Evolutionary conservation across 768 basidiomycete genomes (phyloP), one percentile per base, ranked within the genome.

Genomic region (Termitomyces sp.): DNA sequence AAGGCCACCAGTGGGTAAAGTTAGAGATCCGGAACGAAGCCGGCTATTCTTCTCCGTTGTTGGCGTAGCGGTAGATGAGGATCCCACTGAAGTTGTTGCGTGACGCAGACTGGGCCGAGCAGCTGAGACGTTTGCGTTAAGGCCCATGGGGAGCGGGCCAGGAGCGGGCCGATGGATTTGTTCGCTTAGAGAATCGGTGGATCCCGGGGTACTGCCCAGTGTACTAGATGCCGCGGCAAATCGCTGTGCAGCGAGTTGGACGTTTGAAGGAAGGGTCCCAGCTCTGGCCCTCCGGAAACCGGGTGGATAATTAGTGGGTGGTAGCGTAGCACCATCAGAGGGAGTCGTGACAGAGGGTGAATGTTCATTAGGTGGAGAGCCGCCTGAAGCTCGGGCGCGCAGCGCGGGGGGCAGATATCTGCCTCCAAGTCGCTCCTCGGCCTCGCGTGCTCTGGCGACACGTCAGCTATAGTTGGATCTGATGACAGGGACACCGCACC

Each of bases 271-370:
- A 67, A 98, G 83, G 78, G 95, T 98, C 56, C 94, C 96, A 63
- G 95, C 96, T 85, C 94, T 86, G 67, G 94, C 92, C 78, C 94
- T 86, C 75, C 92, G 85, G 71, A 94, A 96, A 59, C 91, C 90
- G 54, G 89, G 79, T 59, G 91, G 89, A 70, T 84, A 90, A 74
- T 84, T 89, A 69, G 86, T 84, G 61, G 86, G 79, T 64, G 89
- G 83, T 67, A 86, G 66, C 58, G 77, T 69, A 61, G 78, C 70
- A 64, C 74, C 74, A 72, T 89, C 86, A 65, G 75, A 78, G 54
- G 81, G 76, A 47, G 83, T 80, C 64, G 79, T 74, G 67, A 78
- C 71, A 66, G 83, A 79, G 66, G 85, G 74, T 59, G 79, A 71
- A 62, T 76, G 71, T 60, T 91, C 89, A 72, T 85, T 83, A 65